phyloP scores from a whole-genome alignment of 192 early-diverging fungal genomes.

The Chytriomyces sp. region DNA sequence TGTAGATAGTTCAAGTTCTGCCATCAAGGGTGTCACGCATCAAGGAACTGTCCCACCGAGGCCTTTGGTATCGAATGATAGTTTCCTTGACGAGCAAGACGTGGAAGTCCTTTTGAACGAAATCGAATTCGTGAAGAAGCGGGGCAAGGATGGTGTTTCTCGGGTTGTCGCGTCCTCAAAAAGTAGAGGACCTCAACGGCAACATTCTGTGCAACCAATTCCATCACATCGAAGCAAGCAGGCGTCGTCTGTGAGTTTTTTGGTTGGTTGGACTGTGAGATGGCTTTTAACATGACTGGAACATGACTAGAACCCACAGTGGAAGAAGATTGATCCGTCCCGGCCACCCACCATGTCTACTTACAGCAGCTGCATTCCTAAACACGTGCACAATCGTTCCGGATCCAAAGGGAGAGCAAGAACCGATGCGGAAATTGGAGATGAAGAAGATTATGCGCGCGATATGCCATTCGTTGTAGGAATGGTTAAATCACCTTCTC shows the following conservation, averaged over 20 bases:
- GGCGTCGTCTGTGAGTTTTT: not conserved
- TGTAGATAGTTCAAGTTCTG: not conserved
- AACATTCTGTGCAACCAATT: no score
- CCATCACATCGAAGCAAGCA: not conserved
- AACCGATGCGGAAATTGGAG: not conserved
- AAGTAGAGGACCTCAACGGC: not conserved
- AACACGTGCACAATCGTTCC: constrained; percentile 12
- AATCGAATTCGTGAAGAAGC: constrained; percentile 31
- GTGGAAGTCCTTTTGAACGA: constrained; percentile 28
- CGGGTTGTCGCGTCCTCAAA: constrained; percentile 9
- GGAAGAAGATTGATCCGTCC: constrained; percentile 22
- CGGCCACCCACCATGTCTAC: no score
- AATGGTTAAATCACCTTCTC: constrained; percentile 37
- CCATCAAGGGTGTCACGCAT: no score
- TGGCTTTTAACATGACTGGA: not conserved
- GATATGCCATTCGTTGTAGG: constrained; percentile 65
- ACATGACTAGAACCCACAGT: constrained; percentile 22
- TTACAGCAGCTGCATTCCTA: no score
- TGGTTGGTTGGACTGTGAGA: not conserved
- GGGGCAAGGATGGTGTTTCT: constrained; percentile 23
- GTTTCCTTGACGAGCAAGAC: constrained; percentile 32
- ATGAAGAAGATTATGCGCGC: constrained; percentile 21
- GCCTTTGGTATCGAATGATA: constrained; percentile 5
- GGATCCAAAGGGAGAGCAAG: not conserved
- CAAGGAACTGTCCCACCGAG: constrained; percentile 8